Evolutionary conservation across 257 asterid species (phyloP).

Genomic region (Primulina eburnea): DNA sequence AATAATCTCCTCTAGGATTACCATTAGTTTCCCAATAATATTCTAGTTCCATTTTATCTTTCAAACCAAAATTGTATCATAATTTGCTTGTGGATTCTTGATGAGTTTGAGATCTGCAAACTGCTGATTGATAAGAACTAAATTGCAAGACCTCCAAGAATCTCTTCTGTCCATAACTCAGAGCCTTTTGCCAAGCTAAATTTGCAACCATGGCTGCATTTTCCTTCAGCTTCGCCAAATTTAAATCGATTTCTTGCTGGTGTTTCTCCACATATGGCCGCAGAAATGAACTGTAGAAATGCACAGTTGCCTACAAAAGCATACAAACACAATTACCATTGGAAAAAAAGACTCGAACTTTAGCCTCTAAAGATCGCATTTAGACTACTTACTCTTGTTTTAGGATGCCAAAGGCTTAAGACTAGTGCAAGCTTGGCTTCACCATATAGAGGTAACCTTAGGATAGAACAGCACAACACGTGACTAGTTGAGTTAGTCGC

Average conservation of each 20-base stretch:
- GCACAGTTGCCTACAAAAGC: constrained; percentile 40
- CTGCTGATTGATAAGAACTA: constrained; percentile 36
- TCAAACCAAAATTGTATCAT: background rate
- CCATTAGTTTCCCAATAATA: too few species aligned
- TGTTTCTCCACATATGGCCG: constrained; percentile 39
- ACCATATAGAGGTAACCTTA: constrained; percentile 55
- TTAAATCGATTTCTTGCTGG: constrained; percentile 45
- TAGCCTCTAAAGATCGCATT: background rate
- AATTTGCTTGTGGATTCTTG: background rate
- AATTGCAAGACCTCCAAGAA: constrained; percentile 38
- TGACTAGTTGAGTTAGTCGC: background rate
- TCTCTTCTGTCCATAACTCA: constrained; percentile 32
- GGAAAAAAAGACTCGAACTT: too few species aligned
- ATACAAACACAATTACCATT: background rate
- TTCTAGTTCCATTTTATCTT: too few species aligned
- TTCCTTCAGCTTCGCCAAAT: constrained; percentile 35
- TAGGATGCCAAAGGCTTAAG: constrained; percentile 59
- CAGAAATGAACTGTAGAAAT: constrained; percentile 37
- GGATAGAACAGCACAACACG: background rate
- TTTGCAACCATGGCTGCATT: constrained; percentile 14
- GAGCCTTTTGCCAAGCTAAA: constrained; percentile 37
- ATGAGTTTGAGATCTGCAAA: constrained; percentile 18
- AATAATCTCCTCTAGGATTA: too few species aligned
- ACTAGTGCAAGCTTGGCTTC: constrained; percentile 58
- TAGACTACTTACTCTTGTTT: constrained; percentile 38